Conservation (phyloP, 202 grass and related monocot genomes). For the Sporobolus alterniflorus region DNA sequence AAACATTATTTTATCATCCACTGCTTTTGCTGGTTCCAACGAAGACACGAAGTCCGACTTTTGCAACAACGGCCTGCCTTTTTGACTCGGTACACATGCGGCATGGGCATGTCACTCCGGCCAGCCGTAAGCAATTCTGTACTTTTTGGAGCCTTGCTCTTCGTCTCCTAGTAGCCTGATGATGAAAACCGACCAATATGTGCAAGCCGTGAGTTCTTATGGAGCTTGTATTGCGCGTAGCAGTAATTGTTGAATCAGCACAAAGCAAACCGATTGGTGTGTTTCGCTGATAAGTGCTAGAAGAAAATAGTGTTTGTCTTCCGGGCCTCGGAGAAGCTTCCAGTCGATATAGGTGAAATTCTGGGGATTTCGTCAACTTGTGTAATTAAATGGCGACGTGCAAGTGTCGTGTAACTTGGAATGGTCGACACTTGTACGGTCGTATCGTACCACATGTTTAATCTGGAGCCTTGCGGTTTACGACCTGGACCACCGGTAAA, state of each 20-base stretch:
- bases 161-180: constrained; percentile 14
- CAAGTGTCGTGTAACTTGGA: constrained; percentile 16
- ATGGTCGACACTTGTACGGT: constrained; percentile 20
- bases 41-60: constrained; percentile 59
- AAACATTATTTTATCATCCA: background rate
- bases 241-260: background rate
- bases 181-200: constrained; percentile 8
- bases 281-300: background rate
- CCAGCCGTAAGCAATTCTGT: constrained; percentile 43
- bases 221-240: background rate
- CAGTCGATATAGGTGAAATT: background rate
- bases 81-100: constrained; percentile 53
- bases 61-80: constrained; percentile 27
- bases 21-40: constrained; percentile 25
- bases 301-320: background rate
- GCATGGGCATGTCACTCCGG: constrained; percentile 29
- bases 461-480: background rate
- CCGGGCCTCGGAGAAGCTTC: background rate
- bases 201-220: background rate
- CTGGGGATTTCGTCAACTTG: background rate
- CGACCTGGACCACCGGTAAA: constrained; percentile 33
- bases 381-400: constrained; percentile 16
- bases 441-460: background rate
- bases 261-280: constrained; percentile 1
- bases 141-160: constrained; percentile 45